Percentiles rank a stretch among this genome's conserved stretches.
Conservation (phyloP, 306 rosid genomes). For the Albizia julibrissin region DNA sequence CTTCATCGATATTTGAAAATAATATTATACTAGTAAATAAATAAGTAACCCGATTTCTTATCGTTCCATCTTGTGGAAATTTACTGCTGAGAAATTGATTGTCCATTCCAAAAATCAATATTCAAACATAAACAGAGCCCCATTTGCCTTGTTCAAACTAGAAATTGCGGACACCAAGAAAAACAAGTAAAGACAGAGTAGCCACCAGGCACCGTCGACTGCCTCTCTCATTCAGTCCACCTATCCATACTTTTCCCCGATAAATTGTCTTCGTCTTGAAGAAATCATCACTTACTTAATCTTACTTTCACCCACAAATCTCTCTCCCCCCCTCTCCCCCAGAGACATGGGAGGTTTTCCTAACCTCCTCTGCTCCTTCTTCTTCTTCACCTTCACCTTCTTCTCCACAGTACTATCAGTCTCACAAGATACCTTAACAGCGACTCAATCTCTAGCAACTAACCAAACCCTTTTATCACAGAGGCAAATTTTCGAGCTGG, state of each 20-base stretch:
- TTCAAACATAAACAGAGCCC: not conserved
- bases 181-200: not conserved
- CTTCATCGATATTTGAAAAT: not conserved
- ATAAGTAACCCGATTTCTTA: not conserved
- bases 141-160: not conserved
- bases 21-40: not conserved
- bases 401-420: constrained; percentile 23
- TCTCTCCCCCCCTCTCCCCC: too few relatives aligned
- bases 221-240: constrained; percentile 18
- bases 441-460: constrained; percentile 41
- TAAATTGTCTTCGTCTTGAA: constrained; percentile 24
- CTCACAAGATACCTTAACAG: constrained; percentile 48
- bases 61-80: not conserved
- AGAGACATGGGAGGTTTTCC: constrained; percentile 41
- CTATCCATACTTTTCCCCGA: not conserved
- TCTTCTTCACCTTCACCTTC: constrained; percentile 33
- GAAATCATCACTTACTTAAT: constrained; percentile 20
- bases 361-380: constrained; percentile 24
- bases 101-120: not conserved
- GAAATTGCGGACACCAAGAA: constrained; percentile 16
- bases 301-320: constrained; percentile 9
- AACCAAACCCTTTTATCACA: constrained; percentile 57
- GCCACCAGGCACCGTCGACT: constrained; percentile 13
- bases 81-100: not conserved
- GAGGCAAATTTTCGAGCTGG: constrained; percentile 48